Conservation (phyloP, 495 filamentous ascomycete species). For the Penicillium ochrochloron region DNA sequence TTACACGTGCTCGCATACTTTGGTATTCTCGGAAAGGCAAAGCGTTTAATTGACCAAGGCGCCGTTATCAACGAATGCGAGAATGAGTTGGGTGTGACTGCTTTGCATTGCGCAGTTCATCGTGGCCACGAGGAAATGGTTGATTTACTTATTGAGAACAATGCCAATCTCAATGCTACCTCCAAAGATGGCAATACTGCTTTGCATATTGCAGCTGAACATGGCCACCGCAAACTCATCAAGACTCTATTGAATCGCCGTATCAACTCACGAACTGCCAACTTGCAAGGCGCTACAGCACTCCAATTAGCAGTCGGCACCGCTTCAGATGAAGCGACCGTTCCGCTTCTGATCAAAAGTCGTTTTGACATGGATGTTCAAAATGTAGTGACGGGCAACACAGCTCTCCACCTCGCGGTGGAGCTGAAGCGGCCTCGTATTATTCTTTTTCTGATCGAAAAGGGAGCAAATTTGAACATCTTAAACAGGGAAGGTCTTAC, state of each 20-base stretch:
- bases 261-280: conserved; percentile 26
- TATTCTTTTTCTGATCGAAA: conserved; percentile 36
- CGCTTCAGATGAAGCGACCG: conserved; percentile 33
- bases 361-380: conserved; percentile 32
- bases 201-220: conserved; percentile 34
- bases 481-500: conserved; percentile 34
- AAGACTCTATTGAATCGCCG: conserved; percentile 27
- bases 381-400: conserved; percentile 36
- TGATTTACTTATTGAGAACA: conserved; percentile 38
- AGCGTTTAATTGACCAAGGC: conserved; percentile 37
- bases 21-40: conserved; percentile 31
- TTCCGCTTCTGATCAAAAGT: conserved; percentile 35
- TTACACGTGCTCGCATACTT: conserved; percentile 40
- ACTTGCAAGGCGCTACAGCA: conserved; percentile 20
- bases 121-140: conserved; percentile 46
- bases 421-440: conserved; percentile 34
- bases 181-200: conserved; percentile 32
- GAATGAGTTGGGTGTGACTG: conserved; percentile 28
- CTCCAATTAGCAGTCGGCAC: conserved; percentile 41
- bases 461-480: conserved; percentile 31
- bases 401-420: conserved; percentile 41
- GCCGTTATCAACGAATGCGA: conserved; percentile 31
- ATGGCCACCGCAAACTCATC: conserved; percentile 37
- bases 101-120: conserved; percentile 44
- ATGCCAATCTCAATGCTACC: conserved; percentile 32